These are phyloP conservation scores for Ophiostoma populinum DNA, from an alignment of 2,329 filamentous ascomycete species.

Conservation along the genomic window DNA sequence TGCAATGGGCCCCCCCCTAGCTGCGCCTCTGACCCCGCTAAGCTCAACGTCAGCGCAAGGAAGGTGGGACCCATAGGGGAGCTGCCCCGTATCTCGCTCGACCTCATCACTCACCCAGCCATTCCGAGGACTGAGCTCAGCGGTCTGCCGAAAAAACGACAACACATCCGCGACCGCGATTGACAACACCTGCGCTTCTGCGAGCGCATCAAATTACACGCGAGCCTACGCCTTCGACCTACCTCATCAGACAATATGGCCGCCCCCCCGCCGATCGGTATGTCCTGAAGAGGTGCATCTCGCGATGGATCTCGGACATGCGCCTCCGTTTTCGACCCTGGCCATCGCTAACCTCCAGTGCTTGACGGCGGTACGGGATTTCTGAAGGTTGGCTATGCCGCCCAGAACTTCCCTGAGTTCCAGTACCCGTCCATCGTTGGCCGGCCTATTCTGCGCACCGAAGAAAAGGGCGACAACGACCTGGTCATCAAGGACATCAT, in stretches of 20 bases:
- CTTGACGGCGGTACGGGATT: conserved; percentile 99
- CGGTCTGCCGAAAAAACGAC: no score
- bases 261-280: not conserved
- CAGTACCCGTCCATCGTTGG: conserved; percentile 98
- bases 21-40: conserved; percentile 7
- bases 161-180: no score
- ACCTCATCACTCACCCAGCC: no score
- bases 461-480: conserved; percentile 53
- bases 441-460: conserved; percentile 88
- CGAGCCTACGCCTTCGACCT: not conserved
- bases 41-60: conserved; percentile 6
- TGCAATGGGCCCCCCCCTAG: no score
- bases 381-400: conserved; percentile 98
- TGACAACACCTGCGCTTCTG: no score
- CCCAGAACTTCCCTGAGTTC: conserved; percentile 97
- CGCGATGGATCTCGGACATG: not conserved
- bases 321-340: no score
- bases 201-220: not conserved
- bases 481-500: conserved; percentile 90
- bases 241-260: not conserved
- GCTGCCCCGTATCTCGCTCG: no score
- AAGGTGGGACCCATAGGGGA: no score
- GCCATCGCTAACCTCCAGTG: conserved; percentile 45
- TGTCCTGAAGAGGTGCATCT: not conserved
- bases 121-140: no score